Evolutionary conservation across 1,284 basidiomycete genomes (phyloP), one percentile per base, ranked within the genome.

Genomic region (Exsudoporus floridanus): DNA sequence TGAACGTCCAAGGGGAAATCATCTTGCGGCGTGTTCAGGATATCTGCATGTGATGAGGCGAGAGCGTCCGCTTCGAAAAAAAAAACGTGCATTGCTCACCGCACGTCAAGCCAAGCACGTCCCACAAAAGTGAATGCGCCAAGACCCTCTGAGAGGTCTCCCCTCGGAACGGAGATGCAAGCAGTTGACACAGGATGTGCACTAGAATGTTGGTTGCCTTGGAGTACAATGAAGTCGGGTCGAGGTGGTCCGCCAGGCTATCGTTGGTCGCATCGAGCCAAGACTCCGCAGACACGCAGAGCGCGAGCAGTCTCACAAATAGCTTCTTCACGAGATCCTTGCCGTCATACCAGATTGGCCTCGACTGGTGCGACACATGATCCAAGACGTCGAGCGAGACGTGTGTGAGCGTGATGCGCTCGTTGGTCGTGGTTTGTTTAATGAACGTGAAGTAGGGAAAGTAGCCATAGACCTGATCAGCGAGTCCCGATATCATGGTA

Each of bases 361-460:
- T 77, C 21, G 81, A 77, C 35, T 74, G 74, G 56, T 66, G 64
- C 7, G 79, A 73, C 28, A 79, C 76, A 45, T 75, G 73, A 55
- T 74, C 71, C 45, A 86, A 72, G 47, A 84, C 70, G 27, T 81
- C 75, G 45, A 88, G 69, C 8, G 79, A 76, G 16, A 76, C 66
- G 31, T 82, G 77, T 2, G 78, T 77, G 51, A 87, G 69, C 46
- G 73, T 75, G 48, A 83, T 72, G 57, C 80, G 82, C 62, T 86
- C 84, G 57, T 80, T 75, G 56, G 82, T 72, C 8, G 76, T 74
- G 82, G 84, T 87, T 23, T 72, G 60, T 23, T 71, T 63, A 51
- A 71, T 64, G 60, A 69, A 40, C 67, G 70, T 31, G 75, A 76
- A 38, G 71, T 70, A 51, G 73, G 81, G 63, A 85, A 82, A 37